Evolutionary conservation across 371 early-diverging fungal genomes (phyloP), one percentile per base, ranked within the genome.

Genomic region (Basidiobolus heterosporus): DNA sequence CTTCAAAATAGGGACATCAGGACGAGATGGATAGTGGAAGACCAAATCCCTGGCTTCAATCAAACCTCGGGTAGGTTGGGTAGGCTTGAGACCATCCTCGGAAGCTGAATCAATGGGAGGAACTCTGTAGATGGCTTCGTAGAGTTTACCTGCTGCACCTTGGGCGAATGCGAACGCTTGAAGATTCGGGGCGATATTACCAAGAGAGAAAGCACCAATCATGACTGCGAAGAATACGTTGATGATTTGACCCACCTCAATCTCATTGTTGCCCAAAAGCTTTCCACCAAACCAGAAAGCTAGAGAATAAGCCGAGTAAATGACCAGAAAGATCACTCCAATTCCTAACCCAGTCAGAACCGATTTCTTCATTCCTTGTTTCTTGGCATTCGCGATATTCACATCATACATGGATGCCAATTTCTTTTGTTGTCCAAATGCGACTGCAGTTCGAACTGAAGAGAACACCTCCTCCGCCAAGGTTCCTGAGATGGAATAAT

Each of bases 401-500:
- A 22, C 41, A 19, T 61, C 58, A 65, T 87, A 96, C 20, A 74
- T 61, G 4, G 55, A 51, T 13, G 70, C 54, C 49, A 84, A 77
- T 16, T 83, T 74, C 17, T 68, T 57, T 62, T 89, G 83, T 15
- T 76, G 75, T 48, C 78, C 77, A 63, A 91, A 92, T 3, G 91
- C 72, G 38, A 72, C 75, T 22, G 91, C 85, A 9, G 94, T 94
- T 42, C 91, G 77, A 44, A 95, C 84, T 35, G 78, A 72, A 8
- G 82, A 61, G 45, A 97, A 67, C 0, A 77, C 87, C 59, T 97
- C 88, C 50, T 87, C 80, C 8, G 91, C 91, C 3, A 88, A 59
- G 30, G 60, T 51, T 44, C 57, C 50, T 11, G 90, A 87, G 14
- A 58, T 54, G 4, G 84, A 85, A 56, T 89, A 91, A 9, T 72